These are phyloP conservation scores for Colletotrichum kahawae DNA, from an alignment of 2,329 filamentous ascomycete species.

Conservation along the genomic window DNA sequence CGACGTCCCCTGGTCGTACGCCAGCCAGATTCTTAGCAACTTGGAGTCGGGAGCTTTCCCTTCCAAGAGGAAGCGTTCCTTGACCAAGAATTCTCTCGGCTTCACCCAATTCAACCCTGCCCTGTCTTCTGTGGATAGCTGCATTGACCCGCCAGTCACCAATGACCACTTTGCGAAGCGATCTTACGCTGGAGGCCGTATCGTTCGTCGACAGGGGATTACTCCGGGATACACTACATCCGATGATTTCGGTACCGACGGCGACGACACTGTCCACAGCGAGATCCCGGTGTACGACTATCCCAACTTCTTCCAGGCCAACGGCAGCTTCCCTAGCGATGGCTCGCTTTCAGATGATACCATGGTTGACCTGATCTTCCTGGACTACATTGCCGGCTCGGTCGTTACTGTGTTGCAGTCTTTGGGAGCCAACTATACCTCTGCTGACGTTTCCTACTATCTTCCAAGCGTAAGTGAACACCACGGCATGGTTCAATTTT, in stretches of 20 bases:
- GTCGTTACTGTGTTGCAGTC: slow-evolving; percentile 1
- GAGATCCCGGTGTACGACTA: slow-evolving; percentile 49
- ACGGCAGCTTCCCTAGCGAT: slow-evolving; percentile 50
- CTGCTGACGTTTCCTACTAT: not conserved
- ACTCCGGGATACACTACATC: slow-evolving; percentile 58
- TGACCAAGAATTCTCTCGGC: not conserved
- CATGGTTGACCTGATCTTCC: slow-evolving; percentile 5
- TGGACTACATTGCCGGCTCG: slow-evolving; percentile 2
- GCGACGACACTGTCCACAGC: slow-evolving; percentile 59
- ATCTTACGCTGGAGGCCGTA: not conserved
- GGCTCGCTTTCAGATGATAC: slow-evolving; percentile 26
- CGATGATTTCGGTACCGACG: slow-evolving; percentile 61
- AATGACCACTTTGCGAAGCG: slow-evolving; percentile 6
- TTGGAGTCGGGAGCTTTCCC: not conserved
- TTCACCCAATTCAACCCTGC: not conserved
- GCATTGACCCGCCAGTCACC: slow-evolving; percentile 1
- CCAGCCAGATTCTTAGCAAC: not conserved
- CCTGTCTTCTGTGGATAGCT: not conserved
- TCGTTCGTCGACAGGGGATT: slow-evolving; percentile 49
- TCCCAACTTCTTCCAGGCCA: slow-evolving; percentile 55
- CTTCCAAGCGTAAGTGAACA: slow-evolving; percentile 1
- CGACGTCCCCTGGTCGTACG: slow-evolving; percentile 49
- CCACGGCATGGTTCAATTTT: too few species aligned
- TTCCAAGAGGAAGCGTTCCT: not conserved
- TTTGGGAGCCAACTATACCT: not conserved